Evolutionary conservation across 179 eudicot genomes (phyloP), one percentile per base, ranked within the genome.

Genomic region (Corrigiola litoralis): DNA sequence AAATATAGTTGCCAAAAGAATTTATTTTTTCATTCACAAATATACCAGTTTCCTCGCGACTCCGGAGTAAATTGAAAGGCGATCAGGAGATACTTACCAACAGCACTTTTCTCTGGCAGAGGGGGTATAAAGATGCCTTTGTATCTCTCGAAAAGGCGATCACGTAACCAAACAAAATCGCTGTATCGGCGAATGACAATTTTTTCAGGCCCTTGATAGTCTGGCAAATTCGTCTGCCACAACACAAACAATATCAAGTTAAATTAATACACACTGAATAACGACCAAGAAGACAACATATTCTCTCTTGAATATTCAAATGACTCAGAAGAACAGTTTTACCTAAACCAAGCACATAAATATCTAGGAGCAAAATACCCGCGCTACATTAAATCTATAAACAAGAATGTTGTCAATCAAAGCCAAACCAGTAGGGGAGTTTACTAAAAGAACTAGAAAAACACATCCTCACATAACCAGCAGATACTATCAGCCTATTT

Each of bases 91-190:
- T 60, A 18, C 65, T 68, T 82, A 90, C 97, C 97, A 73, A 88
- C 92, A 36, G 97, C 91, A 73, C 85, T 90, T 84, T 92, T 92
- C 83, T 92, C 97, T 21, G 98, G 99, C 67, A 94, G 87, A 65
- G 99, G 99, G 51, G 99, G 99, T 69, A 91, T 80, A 54, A 91
- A 91, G 52, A 91, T 69, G 49, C 97, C 97, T 86, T 85, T 91
- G 74, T 80, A 88, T 80, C 82, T 84, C 77, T 90, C 99, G 72
- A 90, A 94, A 61, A 94, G 91, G 27, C 97, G 88, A 68, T 94
- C 99, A 55, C 84, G 87, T 66, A 90, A 59, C 99, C 99, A 94
- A 67, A 90, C 92, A 76, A 94, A 94, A 71, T 90, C 99, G 31
- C 74, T 94, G 59, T 94, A 94, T n/a, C 99, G 79, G 17, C 99